Percentiles rank a stretch among this genome's conserved stretches.
These are phyloP conservation scores for Tuber indicum DNA, from an alignment of 495 filamentous ascomycete genomes.

Conservation along the genomic window DNA sequence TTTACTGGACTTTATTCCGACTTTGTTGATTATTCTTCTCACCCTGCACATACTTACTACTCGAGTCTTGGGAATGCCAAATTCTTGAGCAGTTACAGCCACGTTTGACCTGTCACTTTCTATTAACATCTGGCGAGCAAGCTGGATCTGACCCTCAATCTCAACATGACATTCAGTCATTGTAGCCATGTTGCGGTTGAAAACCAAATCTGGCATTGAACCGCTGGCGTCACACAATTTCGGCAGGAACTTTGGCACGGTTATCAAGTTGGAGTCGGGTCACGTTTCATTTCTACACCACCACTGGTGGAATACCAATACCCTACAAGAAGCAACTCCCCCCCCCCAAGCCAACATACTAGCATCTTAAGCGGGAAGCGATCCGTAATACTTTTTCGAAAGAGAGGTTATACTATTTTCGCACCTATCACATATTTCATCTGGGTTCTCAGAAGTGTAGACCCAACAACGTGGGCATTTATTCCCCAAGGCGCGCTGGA, in stretches of 20 bases:
- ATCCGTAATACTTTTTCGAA: conserved; percentile 16
- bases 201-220: too few relatives aligned
- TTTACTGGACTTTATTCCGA: too few relatives aligned
- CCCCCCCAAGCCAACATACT: neutral
- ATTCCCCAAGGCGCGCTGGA: conserved; percentile 57
- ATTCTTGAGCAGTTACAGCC: too few relatives aligned
- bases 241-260: neutral
- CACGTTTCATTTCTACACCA: neutral
- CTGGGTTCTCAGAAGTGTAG: conserved; percentile 56
- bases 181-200: too few relatives aligned
- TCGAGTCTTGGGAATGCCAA: too few relatives aligned
- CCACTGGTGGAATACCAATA: neutral
- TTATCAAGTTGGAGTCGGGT: neutral
- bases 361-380: conserved; percentile 4
- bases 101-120: too few relatives aligned
- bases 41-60: too few relatives aligned
- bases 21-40: too few relatives aligned
- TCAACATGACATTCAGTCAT: too few relatives aligned
- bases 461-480: conserved; percentile 91
- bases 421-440: conserved; percentile 66
- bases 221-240: too few relatives aligned
- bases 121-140: too few relatives aligned
- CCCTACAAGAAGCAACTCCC: neutral
- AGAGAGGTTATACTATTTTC: conserved; percentile 45
- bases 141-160: too few relatives aligned